Evolutionary conservation across 345 rosid genomes (phyloP), one percentile per base, ranked within the genome.

Genomic region (Populus davidiana): DNA sequence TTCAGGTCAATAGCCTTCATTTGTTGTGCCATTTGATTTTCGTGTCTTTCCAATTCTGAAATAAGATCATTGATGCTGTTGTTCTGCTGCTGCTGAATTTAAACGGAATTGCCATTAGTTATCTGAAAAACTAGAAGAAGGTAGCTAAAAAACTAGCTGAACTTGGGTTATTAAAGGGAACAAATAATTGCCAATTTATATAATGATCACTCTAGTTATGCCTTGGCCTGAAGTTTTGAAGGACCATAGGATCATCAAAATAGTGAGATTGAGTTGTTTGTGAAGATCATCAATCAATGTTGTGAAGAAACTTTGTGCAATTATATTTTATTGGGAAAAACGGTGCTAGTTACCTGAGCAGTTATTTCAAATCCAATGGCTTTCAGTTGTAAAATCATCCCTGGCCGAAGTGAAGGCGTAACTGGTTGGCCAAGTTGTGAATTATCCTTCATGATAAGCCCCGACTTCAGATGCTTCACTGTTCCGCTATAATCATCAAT

Each of bases 281-380:
- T 52, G 0, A 66, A 43, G 27, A 27, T 10, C 35, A 5, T n/a
- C 39, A 41, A 69, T 77, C 8, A 10, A 12, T 44, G 50, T 14
- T 33, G 20, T 16, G 14, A 36, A 63, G 14, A 65, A 35, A 71
- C 21, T 13, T 14, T 27, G 39, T 43, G 29, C 31, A 41, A 43
- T 13, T 7, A 31, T 25, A 41, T 38, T 27, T 69, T 29, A 2
- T 27, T 20, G 43, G 61, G 39, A 62, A 64, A 12, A 36, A 67
- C 18, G 50, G 73, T 59, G 73, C 63, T 11, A 38, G 39, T n/a
- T 82, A 83, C 88, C 86, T 72, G 82, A n/a, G 64, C 64, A 9
- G 44, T 70, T n/a, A 50, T 72, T n/a, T 27, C 2, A 14, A 82
- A 52, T 35, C 86, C 88, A 66, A 74, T 39, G n/a, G 88, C 85